Conservation (phyloP, 306 rosid species). For the Acacia confusa region DNA sequence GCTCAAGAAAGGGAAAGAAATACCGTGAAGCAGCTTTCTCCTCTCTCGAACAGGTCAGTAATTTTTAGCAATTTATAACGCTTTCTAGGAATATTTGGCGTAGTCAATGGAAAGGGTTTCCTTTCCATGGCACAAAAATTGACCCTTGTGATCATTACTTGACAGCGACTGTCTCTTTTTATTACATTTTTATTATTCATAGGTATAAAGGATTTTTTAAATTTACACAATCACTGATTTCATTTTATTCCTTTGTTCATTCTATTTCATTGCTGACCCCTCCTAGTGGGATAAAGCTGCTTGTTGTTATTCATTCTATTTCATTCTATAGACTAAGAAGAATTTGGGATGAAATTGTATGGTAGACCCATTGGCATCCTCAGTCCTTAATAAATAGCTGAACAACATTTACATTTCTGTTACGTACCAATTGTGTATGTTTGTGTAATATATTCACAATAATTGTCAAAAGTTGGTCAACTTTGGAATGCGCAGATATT, state of each 20-base stretch:
- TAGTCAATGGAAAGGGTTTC: not conserved
- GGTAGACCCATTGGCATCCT: conserved; percentile 2
- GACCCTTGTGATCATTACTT: not conserved
- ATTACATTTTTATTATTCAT: not conserved
- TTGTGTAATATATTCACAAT: conserved; percentile 9
- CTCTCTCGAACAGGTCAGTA: conserved; percentile 76
- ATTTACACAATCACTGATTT: not conserved
- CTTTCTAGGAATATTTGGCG: conserved; percentile 12
- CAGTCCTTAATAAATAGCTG: conserved; percentile 8
- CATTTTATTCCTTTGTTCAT: not conserved
- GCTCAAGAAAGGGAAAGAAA: conserved; percentile 76
- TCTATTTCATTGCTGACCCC: no score
- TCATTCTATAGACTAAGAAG: not conserved
- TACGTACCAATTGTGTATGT: not conserved
- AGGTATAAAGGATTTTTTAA: not conserved
- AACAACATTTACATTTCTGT: not conserved
- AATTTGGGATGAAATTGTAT: conserved; percentile 14
- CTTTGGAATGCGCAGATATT: conserved; percentile 1
- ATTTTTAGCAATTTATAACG: conserved; percentile 34
- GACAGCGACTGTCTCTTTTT: not conserved
- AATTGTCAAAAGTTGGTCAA: not conserved
- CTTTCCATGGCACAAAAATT: not conserved
- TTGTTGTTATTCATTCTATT: not conserved
- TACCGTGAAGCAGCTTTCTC: conserved; percentile 85
- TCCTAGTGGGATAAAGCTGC: no score